phyloP scores from a whole-genome alignment of 2,329 filamentous ascomycete genomes.

The Talaromyces sp. region DNA sequence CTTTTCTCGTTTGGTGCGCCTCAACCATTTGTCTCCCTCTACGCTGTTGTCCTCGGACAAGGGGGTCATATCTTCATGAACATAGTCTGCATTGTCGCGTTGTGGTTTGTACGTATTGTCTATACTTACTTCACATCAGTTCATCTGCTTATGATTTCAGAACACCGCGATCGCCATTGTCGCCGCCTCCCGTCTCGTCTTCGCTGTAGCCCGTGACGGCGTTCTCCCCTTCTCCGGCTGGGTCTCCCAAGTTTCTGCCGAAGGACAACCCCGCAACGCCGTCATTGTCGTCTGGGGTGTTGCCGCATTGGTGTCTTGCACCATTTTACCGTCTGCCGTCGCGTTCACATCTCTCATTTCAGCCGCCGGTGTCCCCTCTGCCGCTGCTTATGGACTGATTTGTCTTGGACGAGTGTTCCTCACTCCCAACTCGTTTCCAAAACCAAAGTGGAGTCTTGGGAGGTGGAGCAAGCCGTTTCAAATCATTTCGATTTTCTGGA shows the following conservation, averaged over 20 bases:
- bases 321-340: conserved; percentile 54
- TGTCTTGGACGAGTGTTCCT: conserved; percentile 49
- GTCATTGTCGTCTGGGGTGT: conserved; percentile 58
- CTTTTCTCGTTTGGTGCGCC: conserved; percentile 55
- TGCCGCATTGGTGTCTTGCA: conserved; percentile 56
- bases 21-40: conserved; percentile 59
- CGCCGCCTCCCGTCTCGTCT: conserved; percentile 60
- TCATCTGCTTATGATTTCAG: conserved; percentile 22
- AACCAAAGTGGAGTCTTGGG: conserved; percentile 48
- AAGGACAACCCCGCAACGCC: conserved; percentile 59
- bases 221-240: conserved; percentile 58
- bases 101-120: conserved; percentile 49
- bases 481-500: conserved; percentile 49
- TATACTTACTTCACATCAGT: conserved; percentile 18
- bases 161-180: conserved; percentile 60
- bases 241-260: conserved; percentile 53
- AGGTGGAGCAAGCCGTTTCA: conserved; percentile 48
- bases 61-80: conserved; percentile 62
- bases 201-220: conserved; percentile 60
- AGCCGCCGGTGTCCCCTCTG: conserved; percentile 52
- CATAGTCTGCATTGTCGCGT: conserved; percentile 51
- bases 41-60: conserved; percentile 55
- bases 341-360: conserved; percentile 56
- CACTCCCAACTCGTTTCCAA: conserved; percentile 49
- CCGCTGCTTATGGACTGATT: conserved; percentile 53